Conservation (phyloP, 805 yeast species). For the Candida silvicultrix region DNA sequence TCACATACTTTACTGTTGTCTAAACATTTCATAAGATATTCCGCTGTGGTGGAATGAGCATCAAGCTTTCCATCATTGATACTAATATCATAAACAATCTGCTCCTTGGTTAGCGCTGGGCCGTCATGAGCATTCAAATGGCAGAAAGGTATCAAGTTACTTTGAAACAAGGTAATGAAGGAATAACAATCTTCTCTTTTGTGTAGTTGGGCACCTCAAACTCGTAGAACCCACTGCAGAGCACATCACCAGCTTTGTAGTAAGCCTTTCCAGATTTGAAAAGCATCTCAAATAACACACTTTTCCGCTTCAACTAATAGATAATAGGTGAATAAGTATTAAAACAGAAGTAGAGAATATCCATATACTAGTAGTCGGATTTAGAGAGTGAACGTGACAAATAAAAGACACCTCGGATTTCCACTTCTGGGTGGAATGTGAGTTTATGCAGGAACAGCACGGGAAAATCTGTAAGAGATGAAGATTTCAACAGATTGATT, state of each 20-base stretch:
- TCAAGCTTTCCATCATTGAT: conserved; percentile 6
- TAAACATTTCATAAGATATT: neutral
- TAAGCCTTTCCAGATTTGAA: neutral
- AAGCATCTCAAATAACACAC: neutral
- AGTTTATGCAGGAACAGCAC: too few relatives aligned
- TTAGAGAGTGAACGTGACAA: too few relatives aligned
- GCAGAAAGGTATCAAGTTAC: neutral
- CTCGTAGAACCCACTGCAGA: neutral
- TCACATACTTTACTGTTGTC: neutral
- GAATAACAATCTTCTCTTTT: neutral
- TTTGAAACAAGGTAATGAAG: neutral
- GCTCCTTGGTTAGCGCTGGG: too few relatives aligned
- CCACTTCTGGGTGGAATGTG: too few relatives aligned
- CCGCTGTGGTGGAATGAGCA: neutral
- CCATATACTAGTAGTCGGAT: too few relatives aligned
- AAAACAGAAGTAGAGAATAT: neutral
- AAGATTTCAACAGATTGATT: too few relatives aligned
- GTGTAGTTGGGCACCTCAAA: neutral
- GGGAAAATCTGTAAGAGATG: too few relatives aligned
- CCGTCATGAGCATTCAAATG: too few relatives aligned
- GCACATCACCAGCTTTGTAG: neutral
- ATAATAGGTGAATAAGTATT: too few relatives aligned
- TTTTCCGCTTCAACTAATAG: neutral
- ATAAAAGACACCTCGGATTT: too few relatives aligned
- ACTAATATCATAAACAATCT: conserved; percentile 4